phyloP scores from a whole-genome alignment of 1,284 basidiomycete species.

The Sanghuangporus sanghuang region DNA sequence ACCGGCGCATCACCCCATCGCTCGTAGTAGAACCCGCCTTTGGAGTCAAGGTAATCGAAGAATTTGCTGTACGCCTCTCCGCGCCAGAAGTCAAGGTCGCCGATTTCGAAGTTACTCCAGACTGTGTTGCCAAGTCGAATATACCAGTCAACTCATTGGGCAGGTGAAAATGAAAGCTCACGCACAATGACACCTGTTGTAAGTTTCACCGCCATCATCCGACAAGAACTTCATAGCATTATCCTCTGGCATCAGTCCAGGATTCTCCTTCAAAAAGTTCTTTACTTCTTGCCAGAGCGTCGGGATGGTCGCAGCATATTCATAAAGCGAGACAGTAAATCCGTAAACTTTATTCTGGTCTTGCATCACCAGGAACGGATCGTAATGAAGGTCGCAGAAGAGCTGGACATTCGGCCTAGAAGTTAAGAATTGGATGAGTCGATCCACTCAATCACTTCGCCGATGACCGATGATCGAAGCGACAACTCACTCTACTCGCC shows the following conservation, averaged over 20 bases:
- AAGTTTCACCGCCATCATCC: constrained; percentile 73
- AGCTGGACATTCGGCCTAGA: constrained; percentile 74
- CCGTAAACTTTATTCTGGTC: constrained; percentile 85
- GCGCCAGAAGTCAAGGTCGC: constrained; percentile 79
- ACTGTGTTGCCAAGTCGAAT: constrained; percentile 36
- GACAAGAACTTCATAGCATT: constrained; percentile 83
- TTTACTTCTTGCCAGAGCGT: constrained; percentile 79
- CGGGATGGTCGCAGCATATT: constrained; percentile 82
- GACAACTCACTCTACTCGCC: constrained; percentile 50
- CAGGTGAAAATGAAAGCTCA: constrained; percentile 15
- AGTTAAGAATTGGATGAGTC: neutral
- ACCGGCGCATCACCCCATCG: constrained; percentile 92
- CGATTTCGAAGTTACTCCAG: constrained; percentile 93
- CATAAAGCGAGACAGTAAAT: constrained; percentile 82
- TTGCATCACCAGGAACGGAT: constrained; percentile 89
- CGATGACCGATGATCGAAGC: neutral
- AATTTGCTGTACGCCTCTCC: constrained; percentile 77
- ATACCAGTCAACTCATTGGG: neutral
- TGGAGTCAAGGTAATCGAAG: constrained; percentile 79
- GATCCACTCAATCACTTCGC: neutral
- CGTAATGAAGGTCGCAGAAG: constrained; percentile 83
- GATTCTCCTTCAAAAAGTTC: constrained; percentile 76
- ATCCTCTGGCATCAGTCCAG: constrained; percentile 58
- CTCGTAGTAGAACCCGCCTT: constrained; percentile 94
- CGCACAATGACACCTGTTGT: constrained; percentile 87